Conservation (phyloP, 2,329 filamentous ascomycete genomes). For the Talaromyces sp. region DNA sequence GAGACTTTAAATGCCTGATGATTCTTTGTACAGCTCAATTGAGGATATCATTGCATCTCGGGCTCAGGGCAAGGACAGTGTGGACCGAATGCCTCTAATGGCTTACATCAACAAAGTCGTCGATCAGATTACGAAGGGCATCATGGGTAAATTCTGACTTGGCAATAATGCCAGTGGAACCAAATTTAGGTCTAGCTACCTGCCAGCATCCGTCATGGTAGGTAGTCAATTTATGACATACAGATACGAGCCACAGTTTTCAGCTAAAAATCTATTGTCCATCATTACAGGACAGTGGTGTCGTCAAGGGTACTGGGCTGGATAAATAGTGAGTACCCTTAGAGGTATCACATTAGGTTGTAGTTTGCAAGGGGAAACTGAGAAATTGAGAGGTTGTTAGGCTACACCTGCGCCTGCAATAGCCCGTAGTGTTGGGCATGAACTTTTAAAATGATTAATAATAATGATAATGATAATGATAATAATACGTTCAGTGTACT, state of each 20-base stretch:
- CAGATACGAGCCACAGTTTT: background rate
- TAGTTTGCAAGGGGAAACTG: no score
- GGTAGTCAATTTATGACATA: background rate
- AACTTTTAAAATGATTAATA: no score
- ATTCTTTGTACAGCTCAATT: slow-evolving; percentile 24
- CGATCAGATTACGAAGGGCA: slow-evolving; percentile 15
- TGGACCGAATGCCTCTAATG: slow-evolving; percentile 13
- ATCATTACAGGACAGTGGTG: background rate
- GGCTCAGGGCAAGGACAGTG: slow-evolving; percentile 19
- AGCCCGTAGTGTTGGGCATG: no score
- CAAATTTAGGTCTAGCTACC: background rate
- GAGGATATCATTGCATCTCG: slow-evolving; percentile 16
- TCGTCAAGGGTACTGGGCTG: slow-evolving; percentile 41
- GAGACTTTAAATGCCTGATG: slow-evolving; percentile 20
- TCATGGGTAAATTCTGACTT: slow-evolving; percentile 20
- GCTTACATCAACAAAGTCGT: slow-evolving; percentile 19
- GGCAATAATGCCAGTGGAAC: slow-evolving; percentile 7
- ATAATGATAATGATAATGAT: no score
- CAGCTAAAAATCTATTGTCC: background rate
- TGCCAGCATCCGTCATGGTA: background rate
- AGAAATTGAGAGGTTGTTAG: no score
- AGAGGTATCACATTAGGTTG: no score
- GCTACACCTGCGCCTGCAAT: no score
- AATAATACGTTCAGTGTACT: no score
- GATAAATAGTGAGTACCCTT: background rate